Evolutionary conservation across 2,329 filamentous ascomycete genomes (phyloP).

Genomic region (Emmonsiellopsis sp.): DNA sequence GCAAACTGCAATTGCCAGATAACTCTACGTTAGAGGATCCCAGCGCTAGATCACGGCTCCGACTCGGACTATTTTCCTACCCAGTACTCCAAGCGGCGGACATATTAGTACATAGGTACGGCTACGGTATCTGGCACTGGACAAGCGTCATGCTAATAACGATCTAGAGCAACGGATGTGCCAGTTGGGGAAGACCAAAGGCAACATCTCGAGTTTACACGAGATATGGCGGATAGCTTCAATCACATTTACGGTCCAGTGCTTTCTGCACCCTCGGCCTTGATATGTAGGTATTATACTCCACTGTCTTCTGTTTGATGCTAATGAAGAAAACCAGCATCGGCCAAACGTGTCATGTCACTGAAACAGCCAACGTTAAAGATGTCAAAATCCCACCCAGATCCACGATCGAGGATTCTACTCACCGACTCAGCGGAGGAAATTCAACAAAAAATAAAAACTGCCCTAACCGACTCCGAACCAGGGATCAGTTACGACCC

Average conservation of each 20-base stretch:
- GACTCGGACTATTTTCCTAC: constrained; percentile 89
- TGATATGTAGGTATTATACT: constrained; percentile 52
- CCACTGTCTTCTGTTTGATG: constrained; percentile 1
- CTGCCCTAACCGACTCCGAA: constrained; percentile 67
- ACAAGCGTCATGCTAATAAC: neutral
- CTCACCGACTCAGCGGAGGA: constrained; percentile 61
- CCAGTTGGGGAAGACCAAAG: constrained; percentile 93
- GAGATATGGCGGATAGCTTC: constrained; percentile 79
- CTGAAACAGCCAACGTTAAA: constrained; percentile 68
- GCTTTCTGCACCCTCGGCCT: constrained; percentile 59
- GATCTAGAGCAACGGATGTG: constrained; percentile 70
- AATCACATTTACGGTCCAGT: constrained; percentile 61
- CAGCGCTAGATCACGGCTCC: constrained; percentile 53
- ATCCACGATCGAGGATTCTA: constrained; percentile 67
- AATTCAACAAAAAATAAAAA: constrained; percentile 61
- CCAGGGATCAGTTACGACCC: constrained; percentile 65
- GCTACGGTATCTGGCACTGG: neutral
- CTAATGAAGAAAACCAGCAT: constrained; percentile 42
- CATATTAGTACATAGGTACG: constrained; percentile 70
- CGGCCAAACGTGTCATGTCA: constrained; percentile 81
- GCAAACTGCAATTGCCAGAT: constrained; percentile 60
- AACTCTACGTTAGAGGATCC: constrained; percentile 51
- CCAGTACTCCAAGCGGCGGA: constrained; percentile 93
- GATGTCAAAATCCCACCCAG: constrained; percentile 85
- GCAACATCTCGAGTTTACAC: constrained; percentile 88